A percentile compares a stretch with the other conserved stretches of the same genome.
Conservation (phyloP, 306 rosid genomes). For the Delonix regia region DNA sequence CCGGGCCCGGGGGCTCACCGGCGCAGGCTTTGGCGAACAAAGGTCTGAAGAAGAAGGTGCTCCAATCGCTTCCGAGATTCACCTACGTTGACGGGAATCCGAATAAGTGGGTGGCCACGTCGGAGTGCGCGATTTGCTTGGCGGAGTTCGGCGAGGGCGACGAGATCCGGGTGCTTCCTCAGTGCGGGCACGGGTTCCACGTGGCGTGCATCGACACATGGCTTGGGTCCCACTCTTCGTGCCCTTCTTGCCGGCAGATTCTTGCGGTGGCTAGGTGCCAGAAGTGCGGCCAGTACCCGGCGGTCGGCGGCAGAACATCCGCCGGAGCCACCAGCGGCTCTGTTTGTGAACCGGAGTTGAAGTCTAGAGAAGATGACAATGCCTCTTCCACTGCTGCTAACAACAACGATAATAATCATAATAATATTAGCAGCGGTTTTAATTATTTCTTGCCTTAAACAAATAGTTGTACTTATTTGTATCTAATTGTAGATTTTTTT, state of each 20-base stretch:
- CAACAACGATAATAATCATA: too few relatives aligned
- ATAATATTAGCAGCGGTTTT: neutral
- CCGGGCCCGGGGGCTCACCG: conserved; percentile 25
- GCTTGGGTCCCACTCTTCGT: conserved; percentile 79
- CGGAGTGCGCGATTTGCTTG: conserved; percentile 82
- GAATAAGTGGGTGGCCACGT: conserved; percentile 40
- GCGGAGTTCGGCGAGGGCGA: conserved; percentile 65
- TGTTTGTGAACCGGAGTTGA: conserved; percentile 36
- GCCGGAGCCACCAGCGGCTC: conserved; percentile 15
- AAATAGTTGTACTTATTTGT: conserved; percentile 2
- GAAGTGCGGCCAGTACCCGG: conserved; percentile 73
- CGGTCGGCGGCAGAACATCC: conserved; percentile 13
- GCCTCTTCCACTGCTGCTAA: neutral
- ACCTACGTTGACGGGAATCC: conserved; percentile 44
- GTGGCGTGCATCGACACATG: conserved; percentile 68
- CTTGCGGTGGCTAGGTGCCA: conserved; percentile 64
- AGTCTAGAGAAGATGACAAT: conserved; percentile 42
- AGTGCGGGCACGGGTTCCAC: conserved; percentile 77
- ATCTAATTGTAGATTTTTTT: conserved; percentile 16
- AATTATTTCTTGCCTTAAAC: conserved; percentile 54
- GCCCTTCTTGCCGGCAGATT: conserved; percentile 77
- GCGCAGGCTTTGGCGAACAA: conserved; percentile 57
- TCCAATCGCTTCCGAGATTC: conserved; percentile 74
- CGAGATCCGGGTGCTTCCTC: conserved; percentile 73
- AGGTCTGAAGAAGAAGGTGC: conserved; percentile 77